These are phyloP conservation scores for Hanseniaspora jakobsenii DNA, from an alignment of 805 yeast species.

Conservation along the genomic window DNA sequence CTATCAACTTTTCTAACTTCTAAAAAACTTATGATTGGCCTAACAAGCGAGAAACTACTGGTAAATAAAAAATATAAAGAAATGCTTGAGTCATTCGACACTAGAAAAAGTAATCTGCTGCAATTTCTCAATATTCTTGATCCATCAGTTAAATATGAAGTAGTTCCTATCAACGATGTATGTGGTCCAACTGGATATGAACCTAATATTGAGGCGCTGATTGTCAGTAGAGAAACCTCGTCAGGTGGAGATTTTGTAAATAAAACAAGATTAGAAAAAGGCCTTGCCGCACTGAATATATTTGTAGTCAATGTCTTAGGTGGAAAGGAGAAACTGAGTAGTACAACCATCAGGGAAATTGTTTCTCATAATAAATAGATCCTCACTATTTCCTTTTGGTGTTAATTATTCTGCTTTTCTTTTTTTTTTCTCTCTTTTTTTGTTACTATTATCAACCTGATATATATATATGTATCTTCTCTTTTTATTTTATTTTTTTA, in stretches of 20 bases:
- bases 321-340: conserved; percentile 65
- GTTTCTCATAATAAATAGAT: conserved; percentile 16
- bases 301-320: conserved; percentile 57
- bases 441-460: too few relatives aligned
- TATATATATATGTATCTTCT: not conserved
- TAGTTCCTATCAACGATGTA: conserved; percentile 62
- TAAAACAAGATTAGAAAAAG: conserved; percentile 43
- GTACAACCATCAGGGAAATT: conserved; percentile 58
- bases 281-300: conserved; percentile 40
- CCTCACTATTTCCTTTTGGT: too few relatives aligned
- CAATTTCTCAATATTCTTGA: conserved; percentile 39
- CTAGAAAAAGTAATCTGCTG: conserved; percentile 37
- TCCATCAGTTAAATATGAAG: conserved; percentile 38
- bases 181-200: conserved; percentile 88
- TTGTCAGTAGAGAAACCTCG: conserved; percentile 69
- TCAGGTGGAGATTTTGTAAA: conserved; percentile 69
- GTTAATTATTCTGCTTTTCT: too few relatives aligned
- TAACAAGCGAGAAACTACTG: conserved; percentile 65
- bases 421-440: too few relatives aligned
- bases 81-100: conserved; percentile 45
- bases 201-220: conserved; percentile 61
- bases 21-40: conserved; percentile 56
- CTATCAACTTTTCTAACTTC: conserved; percentile 52
- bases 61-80: conserved; percentile 63
- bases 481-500: not conserved